These are phyloP conservation scores for Kurtzmaniella natalensis DNA, from an alignment of 1,139 yeast species.

Conservation along the genomic window DNA sequence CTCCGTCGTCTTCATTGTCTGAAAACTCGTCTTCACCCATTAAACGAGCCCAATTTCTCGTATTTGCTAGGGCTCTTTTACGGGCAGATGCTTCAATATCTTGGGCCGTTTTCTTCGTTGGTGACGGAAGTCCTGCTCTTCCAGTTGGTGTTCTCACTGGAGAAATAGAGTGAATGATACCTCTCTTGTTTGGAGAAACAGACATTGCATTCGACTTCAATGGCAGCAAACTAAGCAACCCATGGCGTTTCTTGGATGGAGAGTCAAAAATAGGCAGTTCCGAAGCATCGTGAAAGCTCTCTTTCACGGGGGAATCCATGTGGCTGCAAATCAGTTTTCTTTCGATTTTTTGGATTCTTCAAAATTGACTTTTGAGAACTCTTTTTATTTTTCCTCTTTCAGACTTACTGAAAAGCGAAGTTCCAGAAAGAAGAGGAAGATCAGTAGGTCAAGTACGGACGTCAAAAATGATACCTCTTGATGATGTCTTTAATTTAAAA, in stretches of 20 bases:
- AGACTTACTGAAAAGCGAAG: no score
- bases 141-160: constrained; percentile 39
- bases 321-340: neutral
- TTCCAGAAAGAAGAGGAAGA: no score
- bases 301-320: constrained; percentile 6
- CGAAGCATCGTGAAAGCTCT: constrained; percentile 6
- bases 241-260: constrained; percentile 14
- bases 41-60: constrained; percentile 23
- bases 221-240: constrained; percentile 7
- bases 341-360: no score
- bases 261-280: constrained; percentile 10
- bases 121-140: constrained; percentile 44
- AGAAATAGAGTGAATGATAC: constrained; percentile 19
- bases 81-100: constrained; percentile 50
- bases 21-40: constrained; percentile 32
- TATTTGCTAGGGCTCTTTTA: constrained; percentile 38
- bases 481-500: no score
- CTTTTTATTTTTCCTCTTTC: no score
- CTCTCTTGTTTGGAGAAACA: constrained; percentile 22
- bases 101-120: constrained; percentile 31
- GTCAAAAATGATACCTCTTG: no score
- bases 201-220: constrained; percentile 5
- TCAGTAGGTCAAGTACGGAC: no score
- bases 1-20: constrained; percentile 24
- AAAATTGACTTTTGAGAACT: no score